Evolutionary conservation across 2,329 filamentous ascomycete genomes (phyloP), one percentile per base, ranked within the genome.

Genomic region (Alternaria angustiovoidea): DNA sequence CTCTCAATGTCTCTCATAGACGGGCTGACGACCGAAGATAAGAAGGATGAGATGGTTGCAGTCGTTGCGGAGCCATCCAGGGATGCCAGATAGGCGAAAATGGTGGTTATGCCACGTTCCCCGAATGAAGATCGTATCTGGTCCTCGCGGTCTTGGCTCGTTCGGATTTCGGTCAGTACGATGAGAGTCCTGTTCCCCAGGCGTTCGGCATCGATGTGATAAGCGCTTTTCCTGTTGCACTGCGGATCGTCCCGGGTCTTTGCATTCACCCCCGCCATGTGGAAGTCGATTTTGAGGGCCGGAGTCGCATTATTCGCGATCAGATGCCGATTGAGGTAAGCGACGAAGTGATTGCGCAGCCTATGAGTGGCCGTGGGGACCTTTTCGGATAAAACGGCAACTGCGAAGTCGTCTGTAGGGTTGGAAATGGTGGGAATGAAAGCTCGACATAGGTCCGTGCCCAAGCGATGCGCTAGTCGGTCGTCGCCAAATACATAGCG

Each of bases 401-500:
- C 62, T 14, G 65, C 66, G 30, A 70, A 41, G 53, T 63, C 59
- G 55, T 59, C 54, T 52, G 55, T 54, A 39, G 62, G 51, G 49
- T 49, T 62, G 47, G 66, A 65, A 59, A 66, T 62, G 39, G 49
- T 52, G 53, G 61, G 54, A 56, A 72, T 64, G 58, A 69, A 70
- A 42, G 68, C 66, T 61, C 66, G 67, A 66, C 68, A 68, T 61
- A 69, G 67, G 57, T 69, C 66, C 55, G 66, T 72, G 63, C 69
- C 69, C 52, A 70, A 62, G 30, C 58, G 63, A 54, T 67, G 58
- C 62, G 69, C 68, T 68, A 69, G 60, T 57, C 58, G 64, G 59
- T 66, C 66, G 60, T 70, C 66, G 39, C 69, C 69, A 56, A 72
- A 72, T n/a, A 70, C 56, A 51, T 69, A 72, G 41, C 62, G 65